A percentile compares a stretch with the other conserved stretches of the same genome.
Evolutionary conservation across 306 rosid species (phyloP).

Genomic region (Myrica gale): DNA sequence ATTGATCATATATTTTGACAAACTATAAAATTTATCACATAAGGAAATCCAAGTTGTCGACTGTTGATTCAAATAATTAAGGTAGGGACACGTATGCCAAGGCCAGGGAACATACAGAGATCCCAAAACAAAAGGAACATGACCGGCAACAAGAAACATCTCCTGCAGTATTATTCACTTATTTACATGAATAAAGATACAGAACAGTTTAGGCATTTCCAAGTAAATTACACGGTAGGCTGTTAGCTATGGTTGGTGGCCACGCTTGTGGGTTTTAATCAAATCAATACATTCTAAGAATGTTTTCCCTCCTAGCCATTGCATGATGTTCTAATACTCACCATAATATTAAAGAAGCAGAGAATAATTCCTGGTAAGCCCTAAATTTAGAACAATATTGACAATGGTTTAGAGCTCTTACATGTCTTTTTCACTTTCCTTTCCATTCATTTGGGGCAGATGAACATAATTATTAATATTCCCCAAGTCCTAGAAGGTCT

Average conservation of each 20-base stretch:
- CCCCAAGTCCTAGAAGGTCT: neutral
- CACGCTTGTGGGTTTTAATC: too few relatives aligned
- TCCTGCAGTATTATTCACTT: neutral
- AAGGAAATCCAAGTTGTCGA: slow-evolving; percentile 24
- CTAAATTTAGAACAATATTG: neutral
- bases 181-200: neutral
- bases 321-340: neutral
- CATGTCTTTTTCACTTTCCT: neutral
- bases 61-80: slow-evolving; percentile 7
- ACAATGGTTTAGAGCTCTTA: neutral
- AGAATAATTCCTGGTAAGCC: neutral
- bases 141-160: too few relatives aligned
- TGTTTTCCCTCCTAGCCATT: neutral
- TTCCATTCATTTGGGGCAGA: neutral
- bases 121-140: neutral
- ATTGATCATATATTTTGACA: slow-evolving; percentile 2
- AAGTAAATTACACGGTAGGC: neutral
- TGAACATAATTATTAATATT: neutral
- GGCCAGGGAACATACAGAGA: slow-evolving; percentile 4
- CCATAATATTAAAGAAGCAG: neutral
- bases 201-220: neutral
- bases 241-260: too few relatives aligned
- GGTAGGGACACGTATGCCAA: slow-evolving; percentile 10
- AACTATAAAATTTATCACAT: neutral
- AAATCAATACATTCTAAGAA: neutral